Base-by-base conservation (phyloP, 306 rosid genomes). In the Psophocarpus tetragonolobus region DNA sequence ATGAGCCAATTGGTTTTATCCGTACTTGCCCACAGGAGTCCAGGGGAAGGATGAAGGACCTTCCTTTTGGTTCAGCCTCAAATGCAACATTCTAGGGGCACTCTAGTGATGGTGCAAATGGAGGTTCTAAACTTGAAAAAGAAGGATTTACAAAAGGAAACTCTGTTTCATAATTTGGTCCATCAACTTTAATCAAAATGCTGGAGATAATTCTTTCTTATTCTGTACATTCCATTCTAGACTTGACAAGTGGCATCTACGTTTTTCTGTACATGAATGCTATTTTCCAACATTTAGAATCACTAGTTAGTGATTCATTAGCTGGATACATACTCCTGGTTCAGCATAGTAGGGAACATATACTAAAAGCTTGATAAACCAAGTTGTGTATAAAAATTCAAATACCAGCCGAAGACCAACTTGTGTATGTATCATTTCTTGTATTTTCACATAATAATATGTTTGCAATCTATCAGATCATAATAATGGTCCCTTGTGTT, bases 11-110 rank as follows among this genome's bases (percentile, higher is more conserved):
- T 74, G 48, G 70, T 50, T 61, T 75, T 33, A 72, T 72, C 79
- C 50, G 71, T 62, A 75, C 60, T 75, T 69, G 41, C 79, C 78
- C 24, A 58, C 8, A 23, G 65, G 58, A 73, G 58, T 36, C 35
- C 8, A 3, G 47, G 30, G 30, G 51, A 48, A 33, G n/a, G 47
- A 36, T 26, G 21, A 13, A 41, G 15, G 68, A 39, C 51, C 12
- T 42, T 54, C 27, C 20, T 41, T 42, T 57, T n/a, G 24, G 29
- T 18, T 10, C 8, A 41, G 48, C 33, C 50, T 35, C 73, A 15
- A 66, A 1, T 20, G 70, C 15, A 64, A 51, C 44, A 4, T 10
- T 4, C 33, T 1, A 32, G 35, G 45, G 13, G 10, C 18, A 32
- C 47, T 60, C 21, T 44, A 13, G 38, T 27, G 33, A 13, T 9